Conservation (phyloP, 768 basidiomycete genomes). For the Tulasnella sp. region DNA sequence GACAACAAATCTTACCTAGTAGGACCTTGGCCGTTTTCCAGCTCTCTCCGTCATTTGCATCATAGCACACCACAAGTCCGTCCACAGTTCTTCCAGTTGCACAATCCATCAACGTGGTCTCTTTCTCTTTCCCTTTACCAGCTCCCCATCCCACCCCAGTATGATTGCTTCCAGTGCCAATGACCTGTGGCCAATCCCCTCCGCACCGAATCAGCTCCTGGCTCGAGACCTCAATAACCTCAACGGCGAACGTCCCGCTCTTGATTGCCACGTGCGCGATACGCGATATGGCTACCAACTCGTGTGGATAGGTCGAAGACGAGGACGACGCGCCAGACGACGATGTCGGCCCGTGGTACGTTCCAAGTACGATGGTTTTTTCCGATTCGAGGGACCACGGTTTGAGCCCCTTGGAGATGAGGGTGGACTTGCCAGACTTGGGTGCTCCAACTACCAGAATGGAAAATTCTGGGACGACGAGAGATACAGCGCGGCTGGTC, state of each 20-base stretch:
- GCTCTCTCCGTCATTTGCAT: conserved; percentile 51
- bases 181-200: conserved; percentile 3
- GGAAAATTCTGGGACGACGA: conserved; percentile 30
- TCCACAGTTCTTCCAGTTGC: conserved; percentile 34
- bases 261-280: conserved; percentile 34
- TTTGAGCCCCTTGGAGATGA: conserved; percentile 68
- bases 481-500: not conserved
- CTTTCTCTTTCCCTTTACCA: not conserved
- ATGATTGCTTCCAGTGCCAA: conserved; percentile 1
- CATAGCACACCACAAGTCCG: conserved; percentile 80
- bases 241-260: conserved; percentile 1
- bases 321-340: not conserved
- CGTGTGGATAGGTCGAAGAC: not conserved
- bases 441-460: conserved; percentile 70
- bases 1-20: conserved; percentile 45
- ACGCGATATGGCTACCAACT: conserved; percentile 22
- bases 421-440: conserved; percentile 75
- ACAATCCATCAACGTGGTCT: not conserved
- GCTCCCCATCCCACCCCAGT: not conserved
- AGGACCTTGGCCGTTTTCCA: conserved; percentile 56
- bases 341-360: not conserved
- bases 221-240: conserved; percentile 1
- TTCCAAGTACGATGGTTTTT: conserved; percentile 2
- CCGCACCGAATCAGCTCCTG: not conserved
- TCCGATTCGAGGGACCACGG: conserved; percentile 31